phyloP scores from a whole-genome alignment of 208 protist genomes.

The Trypanosoma mega region DNA sequence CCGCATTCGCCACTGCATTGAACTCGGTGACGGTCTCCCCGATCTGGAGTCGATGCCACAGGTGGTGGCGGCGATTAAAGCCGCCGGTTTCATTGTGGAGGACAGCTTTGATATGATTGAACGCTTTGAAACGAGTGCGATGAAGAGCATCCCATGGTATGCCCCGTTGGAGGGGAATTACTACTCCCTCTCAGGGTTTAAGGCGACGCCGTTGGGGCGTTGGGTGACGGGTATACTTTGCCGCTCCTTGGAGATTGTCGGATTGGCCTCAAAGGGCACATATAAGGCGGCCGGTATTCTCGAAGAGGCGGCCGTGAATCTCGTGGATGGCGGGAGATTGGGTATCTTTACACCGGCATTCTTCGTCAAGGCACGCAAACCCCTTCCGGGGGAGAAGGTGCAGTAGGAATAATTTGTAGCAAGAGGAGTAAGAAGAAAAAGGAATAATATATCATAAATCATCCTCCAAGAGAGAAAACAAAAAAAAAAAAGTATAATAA shows the following conservation, averaged over 20 bases:
- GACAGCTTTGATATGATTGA: slow-evolving; percentile 67
- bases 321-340: slow-evolving; percentile 88
- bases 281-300: slow-evolving; percentile 88
- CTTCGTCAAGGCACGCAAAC: slow-evolving; percentile 90
- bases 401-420: not conserved
- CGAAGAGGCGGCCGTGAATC: slow-evolving; percentile 80
- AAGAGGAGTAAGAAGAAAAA: not conserved
- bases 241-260: slow-evolving; percentile 69
- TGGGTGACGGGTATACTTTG: slow-evolving; percentile 77
- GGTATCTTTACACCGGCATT: slow-evolving; percentile 94
- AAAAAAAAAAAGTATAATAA: slow-evolving; percentile 3
- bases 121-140: slow-evolving; percentile 58
- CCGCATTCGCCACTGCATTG: slow-evolving; percentile 91
- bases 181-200: slow-evolving; percentile 68
- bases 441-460: not conserved
- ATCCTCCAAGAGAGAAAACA: not conserved
- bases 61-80: slow-evolving; percentile 81
- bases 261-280: slow-evolving; percentile 73
- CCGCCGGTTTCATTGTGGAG: slow-evolving; percentile 92
- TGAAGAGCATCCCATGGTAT: slow-evolving; percentile 91
- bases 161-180: slow-evolving; percentile 73
- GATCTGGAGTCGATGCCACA: slow-evolving; percentile 79
- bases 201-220: slow-evolving; percentile 82
- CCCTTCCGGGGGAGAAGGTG: slow-evolving; percentile 22
- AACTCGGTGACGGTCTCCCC: slow-evolving; percentile 94